Evolutionary conservation across 2,329 filamentous ascomycete species (phyloP), one percentile per base, ranked within the genome.

Genomic region (Colletotrichum liaoningense): DNA sequence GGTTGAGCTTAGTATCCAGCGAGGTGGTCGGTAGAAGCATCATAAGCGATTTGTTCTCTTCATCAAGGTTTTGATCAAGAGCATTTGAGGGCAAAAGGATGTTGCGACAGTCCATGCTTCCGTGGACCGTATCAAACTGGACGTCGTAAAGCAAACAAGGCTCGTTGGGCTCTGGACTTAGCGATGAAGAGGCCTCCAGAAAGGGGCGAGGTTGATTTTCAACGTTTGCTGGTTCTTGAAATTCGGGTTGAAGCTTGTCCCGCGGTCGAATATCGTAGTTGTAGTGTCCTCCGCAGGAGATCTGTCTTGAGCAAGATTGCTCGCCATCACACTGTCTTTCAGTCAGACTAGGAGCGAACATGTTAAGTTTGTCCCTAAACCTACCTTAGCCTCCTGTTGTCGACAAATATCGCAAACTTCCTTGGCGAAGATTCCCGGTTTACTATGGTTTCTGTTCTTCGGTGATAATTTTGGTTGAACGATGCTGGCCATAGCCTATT

Each of bases 241-340:
- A 8, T n/a, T 66, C 60, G 6, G 35, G 49, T 19, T 57, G 38
- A 1, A 74, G 28, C 2, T 62, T 73, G 9, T 60, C 56, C 14
- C 30, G 14, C 1, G 14, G 26, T n/a, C 62, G 59, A 22, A 16
- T 19, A 30, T 56, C 49, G 28, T 74, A 69, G 33, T 35, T 16
- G 73, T 69, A 74, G 8, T 60, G 12, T 3, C 63, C 26, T 6
- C 57, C 62, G 2, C 62, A 38, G 7, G 30, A 28, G 3, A 12
- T 11, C 26, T 69, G 64, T 59, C 69, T 35, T 12, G 62, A 57
- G 14, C 73, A 74, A 7, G 73, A 69, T 2, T 42, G 38, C 6
- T 58, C 56, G 4, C 73, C 69, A 26, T 74, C 58, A 22, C 73
- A 74, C 73, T 74, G 8, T 8, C 5, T 1, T 6, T 4, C 1